phyloP scores from a whole-genome alignment of 345 rosid species.

The Bruguiera parviflora region DNA sequence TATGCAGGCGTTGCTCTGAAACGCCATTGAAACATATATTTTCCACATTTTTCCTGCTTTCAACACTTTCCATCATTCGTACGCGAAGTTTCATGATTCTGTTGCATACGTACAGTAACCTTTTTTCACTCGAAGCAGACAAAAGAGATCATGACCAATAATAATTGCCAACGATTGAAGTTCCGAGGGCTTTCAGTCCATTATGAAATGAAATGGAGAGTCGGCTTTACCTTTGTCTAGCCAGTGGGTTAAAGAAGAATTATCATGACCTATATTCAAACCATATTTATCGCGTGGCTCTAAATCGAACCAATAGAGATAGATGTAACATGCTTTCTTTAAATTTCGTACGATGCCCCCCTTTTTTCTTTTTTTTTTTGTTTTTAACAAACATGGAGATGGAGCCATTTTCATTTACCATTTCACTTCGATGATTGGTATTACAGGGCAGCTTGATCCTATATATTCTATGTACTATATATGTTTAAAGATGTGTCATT shows the following conservation, averaged over 20 bases:
- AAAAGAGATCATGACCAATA: constrained; percentile 15
- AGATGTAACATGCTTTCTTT: no score
- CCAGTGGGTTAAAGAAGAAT: constrained; percentile 5
- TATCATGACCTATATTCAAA: neutral
- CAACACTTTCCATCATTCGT: constrained; percentile 18
- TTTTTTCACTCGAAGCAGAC: constrained; percentile 7
- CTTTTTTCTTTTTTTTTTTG: no score
- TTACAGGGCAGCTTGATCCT: no score
- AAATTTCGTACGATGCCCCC: no score
- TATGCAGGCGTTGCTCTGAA: neutral
- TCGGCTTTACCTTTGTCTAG: neutral
- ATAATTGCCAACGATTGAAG: neutral
- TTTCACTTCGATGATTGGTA: no score
- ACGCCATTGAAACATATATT: no score
- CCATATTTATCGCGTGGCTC: neutral
- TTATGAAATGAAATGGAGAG: constrained; percentile 7
- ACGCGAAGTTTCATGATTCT: constrained; percentile 25
- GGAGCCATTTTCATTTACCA: no score
- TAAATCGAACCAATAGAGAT: no score
- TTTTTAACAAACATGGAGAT: no score
- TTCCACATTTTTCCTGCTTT: constrained; percentile 24
- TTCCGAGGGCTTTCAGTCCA: neutral
- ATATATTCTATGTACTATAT: no score
- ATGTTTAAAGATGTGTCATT: no score
- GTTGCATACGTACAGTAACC: constrained; percentile 7